Percentiles rank a stretch among this genome's conserved stretches.
phyloP scores from a whole-genome alignment of 495 filamentous ascomycete genomes.

The Penicillium salamii region DNA sequence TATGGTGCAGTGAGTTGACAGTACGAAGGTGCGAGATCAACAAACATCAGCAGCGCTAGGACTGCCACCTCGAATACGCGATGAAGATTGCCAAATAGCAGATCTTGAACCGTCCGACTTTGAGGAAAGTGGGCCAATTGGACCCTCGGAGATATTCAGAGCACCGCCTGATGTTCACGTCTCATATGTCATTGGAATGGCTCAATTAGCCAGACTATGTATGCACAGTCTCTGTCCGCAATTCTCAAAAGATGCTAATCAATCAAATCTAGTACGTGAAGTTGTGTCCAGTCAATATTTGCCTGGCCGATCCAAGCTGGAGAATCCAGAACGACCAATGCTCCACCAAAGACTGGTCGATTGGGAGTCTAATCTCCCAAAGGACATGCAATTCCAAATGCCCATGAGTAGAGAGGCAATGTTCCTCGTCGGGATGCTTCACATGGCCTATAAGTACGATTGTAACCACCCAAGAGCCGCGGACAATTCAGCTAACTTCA shows the following conservation, averaged over 20 bases:
- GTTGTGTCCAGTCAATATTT: slow-evolving; percentile 42
- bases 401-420: slow-evolving; percentile 24
- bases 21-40: slow-evolving; percentile 34
- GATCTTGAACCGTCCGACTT: slow-evolving; percentile 38
- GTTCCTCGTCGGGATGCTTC: slow-evolving; percentile 41
- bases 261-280: slow-evolving; percentile 30
- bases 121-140: slow-evolving; percentile 26
- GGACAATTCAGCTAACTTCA: background rate
- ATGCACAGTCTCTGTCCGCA: too few species aligned
- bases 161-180: slow-evolving; percentile 29
- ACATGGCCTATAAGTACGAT: slow-evolving; percentile 44
- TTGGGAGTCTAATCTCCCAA: slow-evolving; percentile 36
- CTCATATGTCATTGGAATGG: slow-evolving; percentile 43
- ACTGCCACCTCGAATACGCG: slow-evolving; percentile 39
- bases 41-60: slow-evolving; percentile 40
- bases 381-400: slow-evolving; percentile 29
- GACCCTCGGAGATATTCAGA: slow-evolving; percentile 27
- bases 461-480: background rate
- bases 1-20: background rate
- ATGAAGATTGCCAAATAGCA: slow-evolving; percentile 46
- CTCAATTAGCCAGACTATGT: slow-evolving; percentile 39
- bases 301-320: slow-evolving; percentile 28
- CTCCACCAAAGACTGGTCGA: slow-evolving; percentile 31
- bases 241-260: background rate
- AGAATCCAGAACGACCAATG: slow-evolving; percentile 22